These are phyloP conservation scores for Citrullus amarus DNA, from an alignment of 306 rosid genomes.

Conservation along the genomic window DNA sequence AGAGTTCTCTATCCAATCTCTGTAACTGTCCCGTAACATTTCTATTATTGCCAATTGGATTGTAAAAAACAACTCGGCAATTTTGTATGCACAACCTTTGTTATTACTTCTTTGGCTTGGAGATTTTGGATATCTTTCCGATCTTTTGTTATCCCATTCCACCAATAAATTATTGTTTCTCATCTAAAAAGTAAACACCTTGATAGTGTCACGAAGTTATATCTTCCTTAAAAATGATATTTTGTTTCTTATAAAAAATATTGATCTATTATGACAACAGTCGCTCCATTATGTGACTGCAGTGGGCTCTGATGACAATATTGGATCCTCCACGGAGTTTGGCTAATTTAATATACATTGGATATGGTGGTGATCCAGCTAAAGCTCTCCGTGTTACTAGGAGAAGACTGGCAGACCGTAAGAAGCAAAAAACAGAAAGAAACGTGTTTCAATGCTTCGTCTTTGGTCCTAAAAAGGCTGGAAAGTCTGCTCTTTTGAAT, in stretches of 20 bases:
- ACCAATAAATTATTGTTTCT: background rate
- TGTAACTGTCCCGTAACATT: background rate
- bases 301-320: conserved; percentile 94
- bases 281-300: conserved; percentile 21
- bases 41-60: background rate
- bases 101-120: background rate
- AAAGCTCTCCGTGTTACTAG: conserved; percentile 68
- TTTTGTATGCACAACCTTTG: background rate
- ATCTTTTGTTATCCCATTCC: background rate
- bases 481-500: conserved; percentile 74
- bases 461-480: conserved; percentile 76
- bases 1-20: background rate
- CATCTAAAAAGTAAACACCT: no score
- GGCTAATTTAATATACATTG: conserved; percentile 81
- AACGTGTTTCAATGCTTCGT: conserved; percentile 82
- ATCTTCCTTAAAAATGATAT: background rate
- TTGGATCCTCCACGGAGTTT: conserved; percentile 57
- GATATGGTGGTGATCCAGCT: conserved; percentile 76
- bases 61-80: background rate
- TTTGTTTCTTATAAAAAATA: background rate
- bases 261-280: conserved; percentile 1
- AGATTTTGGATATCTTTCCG: background rate
- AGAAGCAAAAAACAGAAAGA: conserved; percentile 61
- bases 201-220: background rate
- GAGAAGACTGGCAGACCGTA: conserved; percentile 57